Evolutionary conservation across 140 eudicot genomes (phyloP), one percentile per base, ranked within the genome.

Genomic region (Ambrosia hybrid): DNA sequence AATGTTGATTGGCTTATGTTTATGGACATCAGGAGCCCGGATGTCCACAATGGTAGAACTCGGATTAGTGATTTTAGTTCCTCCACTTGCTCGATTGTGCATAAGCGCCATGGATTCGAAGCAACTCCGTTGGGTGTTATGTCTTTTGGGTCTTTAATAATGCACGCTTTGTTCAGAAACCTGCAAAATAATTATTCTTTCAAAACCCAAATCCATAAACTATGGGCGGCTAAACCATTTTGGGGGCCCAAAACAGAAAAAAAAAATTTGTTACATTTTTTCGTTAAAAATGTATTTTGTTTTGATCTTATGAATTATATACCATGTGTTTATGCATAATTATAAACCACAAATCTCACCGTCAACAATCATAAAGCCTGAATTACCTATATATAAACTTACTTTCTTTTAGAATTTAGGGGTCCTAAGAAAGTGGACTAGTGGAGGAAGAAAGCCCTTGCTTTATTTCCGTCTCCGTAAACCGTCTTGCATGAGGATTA

Each of bases 31-130:
- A 85, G 41, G 11, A 83, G 85, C 0, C 88, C 80, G 0, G 95
- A 39, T 1, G 95, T 83, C 95, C 95, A 90, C 49, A 85, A 34
- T 4, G 91, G 95, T 57, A 87, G 15, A 2, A 81, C 74, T 51
- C 73, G 67, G 37, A 88, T 59, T 7, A 85, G 63, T 26, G 83
- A 37, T 77, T 88, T 88, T 9, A 88, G 80, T 45, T 83, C 89
- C 64, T 88, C 91, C 0, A 88, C 95, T 72, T 83, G 91, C 34
- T 87, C 89, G 0, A 85, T 83, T 0, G 83, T 81, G 83, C 89
- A 83, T 21, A 85, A 80, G 13, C 70, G 66, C 86, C 90, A 87
- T 2, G 86, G 86, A 43, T 83, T 57, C 5, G 41, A 21, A 14
- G 86, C 75, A 13, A 1, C 30, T 21, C 85, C 80, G 2, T 82